Conservation (phyloP, 352 stramenopile species). For the Phytophthora europaea region DNA sequence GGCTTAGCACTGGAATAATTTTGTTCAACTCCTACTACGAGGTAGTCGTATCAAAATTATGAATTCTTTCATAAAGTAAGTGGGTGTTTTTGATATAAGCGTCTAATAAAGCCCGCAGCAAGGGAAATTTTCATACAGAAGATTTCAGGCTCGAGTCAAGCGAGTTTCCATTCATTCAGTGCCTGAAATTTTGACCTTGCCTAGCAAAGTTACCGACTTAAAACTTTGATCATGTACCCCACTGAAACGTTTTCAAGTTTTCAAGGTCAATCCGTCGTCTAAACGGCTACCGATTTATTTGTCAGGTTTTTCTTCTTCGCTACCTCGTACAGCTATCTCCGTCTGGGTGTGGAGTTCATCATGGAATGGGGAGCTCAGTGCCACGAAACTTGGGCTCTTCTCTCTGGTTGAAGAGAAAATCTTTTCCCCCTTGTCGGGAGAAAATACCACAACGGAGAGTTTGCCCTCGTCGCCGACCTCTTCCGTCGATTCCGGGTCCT, state of each 20-base stretch:
- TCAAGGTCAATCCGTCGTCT: not conserved
- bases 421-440: conserved; percentile 7
- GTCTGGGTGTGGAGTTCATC: not conserved
- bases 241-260: not conserved
- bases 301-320: not conserved
- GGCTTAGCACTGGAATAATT: too few species aligned
- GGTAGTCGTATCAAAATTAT: too few species aligned
- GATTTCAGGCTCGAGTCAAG: too few species aligned
- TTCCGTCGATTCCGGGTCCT: not conserved
- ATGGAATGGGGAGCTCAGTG: conserved; percentile 18
- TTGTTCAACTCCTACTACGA: too few species aligned
- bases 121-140: too few species aligned
- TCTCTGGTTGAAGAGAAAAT: not conserved
- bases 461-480: not conserved
- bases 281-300: not conserved
- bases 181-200: too few species aligned
- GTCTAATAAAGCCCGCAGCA: too few species aligned
- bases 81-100: too few species aligned
- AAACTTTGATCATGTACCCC: not conserved
- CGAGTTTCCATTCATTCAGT: too few species aligned
- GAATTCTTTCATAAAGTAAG: too few species aligned
- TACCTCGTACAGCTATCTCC: not conserved
- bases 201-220: too few species aligned
- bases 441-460: conserved; percentile 18
- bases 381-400: conserved; percentile 25